Conservation (phyloP, 1,139 yeast genomes). For the Scheffersomyces segobiensis region DNA sequence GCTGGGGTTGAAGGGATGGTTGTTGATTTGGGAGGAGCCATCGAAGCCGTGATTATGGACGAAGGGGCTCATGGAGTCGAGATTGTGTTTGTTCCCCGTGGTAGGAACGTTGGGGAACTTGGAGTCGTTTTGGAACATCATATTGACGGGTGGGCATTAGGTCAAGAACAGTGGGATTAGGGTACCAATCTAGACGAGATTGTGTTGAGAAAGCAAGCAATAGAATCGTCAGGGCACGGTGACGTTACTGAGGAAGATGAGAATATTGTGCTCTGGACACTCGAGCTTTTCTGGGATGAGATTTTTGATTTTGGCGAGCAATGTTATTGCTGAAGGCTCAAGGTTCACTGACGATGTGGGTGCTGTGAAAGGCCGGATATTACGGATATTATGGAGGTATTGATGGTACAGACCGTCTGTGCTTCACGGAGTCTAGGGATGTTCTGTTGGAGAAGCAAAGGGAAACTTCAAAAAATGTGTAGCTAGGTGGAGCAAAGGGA, state of each 20-base stretch:
- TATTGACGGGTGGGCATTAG: background rate
- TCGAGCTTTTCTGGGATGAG: background rate
- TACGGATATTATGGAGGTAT: background rate
- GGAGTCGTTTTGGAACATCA: slow-evolving; percentile 1
- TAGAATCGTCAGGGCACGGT: background rate
- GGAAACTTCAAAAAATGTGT: background rate
- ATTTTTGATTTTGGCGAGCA: background rate
- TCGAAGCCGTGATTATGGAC: background rate
- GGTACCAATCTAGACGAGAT: background rate
- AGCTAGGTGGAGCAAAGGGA: background rate
- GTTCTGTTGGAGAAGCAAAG: background rate
- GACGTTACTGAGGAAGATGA: background rate
- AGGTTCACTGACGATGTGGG: background rate
- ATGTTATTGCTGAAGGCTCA: background rate
- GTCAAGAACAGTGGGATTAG: background rate
- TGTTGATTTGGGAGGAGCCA: background rate
- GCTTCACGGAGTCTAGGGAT: background rate
- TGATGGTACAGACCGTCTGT: background rate
- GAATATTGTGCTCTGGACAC: background rate
- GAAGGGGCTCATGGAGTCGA: background rate
- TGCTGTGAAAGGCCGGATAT: background rate
- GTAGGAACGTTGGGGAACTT: background rate
- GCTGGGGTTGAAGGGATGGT: background rate
- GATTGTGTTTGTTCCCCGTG: background rate
- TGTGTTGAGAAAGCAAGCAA: background rate